Evolutionary conservation across 225 moss, liverwort and hornwort genomes (phyloP), one percentile per base, ranked within the genome.

Genomic region (Antitrichia curtipendula): DNA sequence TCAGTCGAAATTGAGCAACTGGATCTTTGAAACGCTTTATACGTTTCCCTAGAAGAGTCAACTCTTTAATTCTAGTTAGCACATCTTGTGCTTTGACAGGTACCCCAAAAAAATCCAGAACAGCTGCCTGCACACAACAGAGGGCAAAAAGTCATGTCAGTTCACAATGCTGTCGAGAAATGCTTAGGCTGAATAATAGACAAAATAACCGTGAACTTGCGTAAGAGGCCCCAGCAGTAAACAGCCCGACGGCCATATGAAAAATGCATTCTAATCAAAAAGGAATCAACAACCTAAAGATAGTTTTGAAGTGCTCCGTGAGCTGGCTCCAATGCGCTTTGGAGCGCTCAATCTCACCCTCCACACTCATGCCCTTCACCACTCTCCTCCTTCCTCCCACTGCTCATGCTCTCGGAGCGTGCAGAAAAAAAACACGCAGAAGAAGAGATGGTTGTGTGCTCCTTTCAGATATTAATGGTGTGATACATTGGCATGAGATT

Each of bases 11-110:
- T 79, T 99, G 99, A 87, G 95, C 93, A 52, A 94, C 97, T 81
- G 99, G 99, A 82, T 99, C 99, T 82, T 95, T 88, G 85, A 94
- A 95, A 75, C 97, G 97, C 84, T 96, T 97, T 25, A 99, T 93
- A 32, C 99, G 95, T 88, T 96, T 99, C 82, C 94, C 94, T 79
- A 99, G 88, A 70, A 96, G 92, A n/a, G 95, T 91, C 81, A 99
- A 89, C 88, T 99, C 99, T 90, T 95, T 95, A 16, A 99, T 96
- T 80, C 99, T 94, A 34, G 92, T 91, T 72, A 96, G 87, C 83
- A 97, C 91, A 62, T 99, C 99, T 86, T 99, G 99, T 66, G 99
- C 97, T 89, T 99, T 99, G 40, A 99, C 97, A 85, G 97, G 97
- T 49, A 99, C 96, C 56, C 99, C 97, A 90, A 96, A 97, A 91